These are phyloP conservation scores for Mycena crocata DNA, from an alignment of 768 basidiomycete species.

Conservation along the genomic window DNA sequence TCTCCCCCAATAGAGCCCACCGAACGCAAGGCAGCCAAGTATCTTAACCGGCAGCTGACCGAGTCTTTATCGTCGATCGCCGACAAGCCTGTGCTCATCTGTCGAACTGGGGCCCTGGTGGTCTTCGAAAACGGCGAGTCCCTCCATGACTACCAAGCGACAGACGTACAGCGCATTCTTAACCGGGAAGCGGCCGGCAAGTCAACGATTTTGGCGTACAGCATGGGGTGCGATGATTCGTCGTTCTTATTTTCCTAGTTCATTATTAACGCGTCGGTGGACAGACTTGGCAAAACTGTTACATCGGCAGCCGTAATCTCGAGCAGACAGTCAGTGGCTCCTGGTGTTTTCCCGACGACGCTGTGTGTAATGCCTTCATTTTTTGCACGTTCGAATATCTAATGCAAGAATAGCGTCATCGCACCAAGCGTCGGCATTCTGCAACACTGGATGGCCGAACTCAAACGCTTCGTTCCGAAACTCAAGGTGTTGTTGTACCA, in stretches of 20 bases:
- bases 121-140: slow-evolving; percentile 9
- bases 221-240: slow-evolving; percentile 8
- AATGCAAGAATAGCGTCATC: background rate
- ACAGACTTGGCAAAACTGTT: slow-evolving; percentile 16
- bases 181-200: background rate
- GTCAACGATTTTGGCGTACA: slow-evolving; percentile 10
- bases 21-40: background rate
- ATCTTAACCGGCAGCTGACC: slow-evolving; percentile 3
- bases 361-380: background rate
- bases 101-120: background rate
- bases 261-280: background rate
- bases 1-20: background rate
- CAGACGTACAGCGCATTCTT: slow-evolving; percentile 1
- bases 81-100: background rate
- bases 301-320: background rate
- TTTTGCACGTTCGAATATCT: background rate
- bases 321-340: background rate
- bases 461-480: slow-evolving; percentile 11
- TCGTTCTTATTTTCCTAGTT: background rate
- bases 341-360: slow-evolving; percentile 2
- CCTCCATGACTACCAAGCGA: slow-evolving; percentile 3
- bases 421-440: slow-evolving; percentile 11
- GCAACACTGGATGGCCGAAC: slow-evolving; percentile 6
- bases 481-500: slow-evolving; percentile 18
- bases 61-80: background rate